These are phyloP conservation scores for Ophiostoma piceae DNA, from an alignment of 2,329 filamentous ascomycete species.

Conservation along the genomic window DNA sequence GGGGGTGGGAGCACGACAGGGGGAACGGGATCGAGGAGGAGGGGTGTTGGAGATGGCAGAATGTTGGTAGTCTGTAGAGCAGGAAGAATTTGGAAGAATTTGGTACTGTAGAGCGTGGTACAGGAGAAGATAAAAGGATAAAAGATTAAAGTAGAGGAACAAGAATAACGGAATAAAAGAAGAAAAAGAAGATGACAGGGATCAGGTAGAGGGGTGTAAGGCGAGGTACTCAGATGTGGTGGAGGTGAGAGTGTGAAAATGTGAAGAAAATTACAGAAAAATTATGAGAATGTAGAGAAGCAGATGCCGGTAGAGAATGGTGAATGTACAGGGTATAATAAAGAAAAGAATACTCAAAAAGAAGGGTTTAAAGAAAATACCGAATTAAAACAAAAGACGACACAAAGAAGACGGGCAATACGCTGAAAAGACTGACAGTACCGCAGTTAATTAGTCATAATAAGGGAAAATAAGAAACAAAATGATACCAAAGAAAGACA, in stretches of 20 bases:
- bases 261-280: constrained; percentile 14
- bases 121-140: background rate
- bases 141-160: constrained; percentile 5
- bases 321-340: background rate
- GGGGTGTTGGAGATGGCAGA: constrained; percentile 8
- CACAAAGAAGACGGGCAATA: too few species aligned
- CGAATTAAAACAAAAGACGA: too few species aligned
- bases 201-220: constrained; percentile 20
- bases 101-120: background rate
- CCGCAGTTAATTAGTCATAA: too few species aligned
- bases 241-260: background rate
- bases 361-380: background rate
- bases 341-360: background rate
- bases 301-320: background rate
- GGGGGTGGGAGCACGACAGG: constrained; percentile 18
- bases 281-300: background rate
- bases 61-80: background rate
- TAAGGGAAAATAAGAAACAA: too few species aligned
- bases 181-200: constrained; percentile 20
- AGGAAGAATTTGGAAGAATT: background rate
- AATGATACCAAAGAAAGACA: too few species aligned
- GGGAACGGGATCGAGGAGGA: constrained; percentile 3
- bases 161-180: constrained; percentile 11
- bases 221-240: background rate
- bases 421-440: too few species aligned